Percentiles rank a stretch among this genome's conserved stretches.
Evolutionary conservation across 495 filamentous ascomycete genomes (phyloP).

Genomic region (Podospora sp.): DNA sequence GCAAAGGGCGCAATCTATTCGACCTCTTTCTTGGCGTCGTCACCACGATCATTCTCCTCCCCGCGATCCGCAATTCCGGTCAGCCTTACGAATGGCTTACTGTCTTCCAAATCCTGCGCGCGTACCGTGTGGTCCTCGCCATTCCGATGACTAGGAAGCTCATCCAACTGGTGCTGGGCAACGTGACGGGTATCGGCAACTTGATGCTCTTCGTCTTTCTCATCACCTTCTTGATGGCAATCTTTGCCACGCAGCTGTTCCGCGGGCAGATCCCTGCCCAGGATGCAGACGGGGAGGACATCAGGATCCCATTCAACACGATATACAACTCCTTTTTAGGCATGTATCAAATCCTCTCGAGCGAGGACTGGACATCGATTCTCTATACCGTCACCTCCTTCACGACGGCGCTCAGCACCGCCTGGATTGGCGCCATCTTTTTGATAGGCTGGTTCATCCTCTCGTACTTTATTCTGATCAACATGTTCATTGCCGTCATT

Average conservation of each 20-base stretch:
- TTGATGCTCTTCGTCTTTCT: conserved; percentile 95
- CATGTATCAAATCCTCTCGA: conserved; percentile 98
- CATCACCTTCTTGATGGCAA: conserved; percentile 88
- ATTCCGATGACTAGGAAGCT: conserved; percentile 83
- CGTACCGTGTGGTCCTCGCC: conserved; percentile 89
- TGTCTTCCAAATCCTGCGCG: conserved; percentile 88
- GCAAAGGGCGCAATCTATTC: conserved; percentile 69
- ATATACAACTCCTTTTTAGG: conserved; percentile 96
- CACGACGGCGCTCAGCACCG: conserved; percentile 61
- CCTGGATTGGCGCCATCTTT: conserved; percentile 95
- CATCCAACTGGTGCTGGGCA: conserved; percentile 85
- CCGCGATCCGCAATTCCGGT: conserved; percentile 73
- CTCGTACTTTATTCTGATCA: conserved; percentile 92
- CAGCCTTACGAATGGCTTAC: conserved; percentile 86
- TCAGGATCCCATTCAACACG: conserved; percentile 76
- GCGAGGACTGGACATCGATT: conserved; percentile 91
- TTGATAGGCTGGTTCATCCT: conserved; percentile 95
- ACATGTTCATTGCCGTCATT: conserved; percentile 99
- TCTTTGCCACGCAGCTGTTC: conserved; percentile 93
- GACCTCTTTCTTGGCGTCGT: conserved; percentile 79
- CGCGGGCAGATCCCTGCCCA: conserved; percentile 73
- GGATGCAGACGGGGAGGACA: conserved; percentile 57
- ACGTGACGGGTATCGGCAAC: conserved; percentile 89
- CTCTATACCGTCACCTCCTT: conserved; percentile 79
- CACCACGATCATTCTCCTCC: conserved; percentile 84